phyloP scores from a whole-genome alignment of 441 rosid genomes.

The Corymbia calophylla region DNA sequence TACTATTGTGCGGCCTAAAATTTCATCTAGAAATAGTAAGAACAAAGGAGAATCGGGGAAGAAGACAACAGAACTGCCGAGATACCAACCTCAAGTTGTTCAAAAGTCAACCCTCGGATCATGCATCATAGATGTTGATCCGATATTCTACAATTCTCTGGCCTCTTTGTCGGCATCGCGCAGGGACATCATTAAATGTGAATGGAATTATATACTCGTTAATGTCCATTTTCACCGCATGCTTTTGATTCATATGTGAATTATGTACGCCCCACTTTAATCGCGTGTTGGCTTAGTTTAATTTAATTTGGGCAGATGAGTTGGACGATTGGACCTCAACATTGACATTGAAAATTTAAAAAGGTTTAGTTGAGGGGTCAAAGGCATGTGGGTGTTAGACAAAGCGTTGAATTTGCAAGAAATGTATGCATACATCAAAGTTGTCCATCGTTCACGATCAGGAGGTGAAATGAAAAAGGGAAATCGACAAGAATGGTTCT shows the following conservation, averaged over 20 bases:
- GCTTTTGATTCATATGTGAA: neutral
- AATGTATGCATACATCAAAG: neutral
- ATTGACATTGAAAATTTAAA: neutral
- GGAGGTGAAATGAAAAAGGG: neutral
- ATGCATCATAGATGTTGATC: neutral
- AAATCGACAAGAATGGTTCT: accelerated
- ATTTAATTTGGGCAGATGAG: neutral
- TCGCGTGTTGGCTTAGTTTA: neutral
- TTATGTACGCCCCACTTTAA: neutral
- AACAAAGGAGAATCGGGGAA: neutral
- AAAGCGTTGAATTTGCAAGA: neutral
- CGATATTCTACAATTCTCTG: neutral
- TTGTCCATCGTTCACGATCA: too few species aligned
- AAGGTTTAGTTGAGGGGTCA: neutral
- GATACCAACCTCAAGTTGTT: neutral
- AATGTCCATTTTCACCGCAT: neutral
- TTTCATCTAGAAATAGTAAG: neutral
- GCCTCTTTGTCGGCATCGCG: neutral
- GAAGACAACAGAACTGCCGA: neutral
- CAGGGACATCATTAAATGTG: neutral
- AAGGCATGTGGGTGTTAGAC: neutral
- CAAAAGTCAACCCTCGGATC: neutral
- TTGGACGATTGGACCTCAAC: neutral
- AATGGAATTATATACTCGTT: neutral
- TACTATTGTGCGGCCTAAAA: neutral